These are phyloP conservation scores for Pythium insidiosum DNA, from an alignment of 352 stramenopile species.

Conservation along the genomic window DNA sequence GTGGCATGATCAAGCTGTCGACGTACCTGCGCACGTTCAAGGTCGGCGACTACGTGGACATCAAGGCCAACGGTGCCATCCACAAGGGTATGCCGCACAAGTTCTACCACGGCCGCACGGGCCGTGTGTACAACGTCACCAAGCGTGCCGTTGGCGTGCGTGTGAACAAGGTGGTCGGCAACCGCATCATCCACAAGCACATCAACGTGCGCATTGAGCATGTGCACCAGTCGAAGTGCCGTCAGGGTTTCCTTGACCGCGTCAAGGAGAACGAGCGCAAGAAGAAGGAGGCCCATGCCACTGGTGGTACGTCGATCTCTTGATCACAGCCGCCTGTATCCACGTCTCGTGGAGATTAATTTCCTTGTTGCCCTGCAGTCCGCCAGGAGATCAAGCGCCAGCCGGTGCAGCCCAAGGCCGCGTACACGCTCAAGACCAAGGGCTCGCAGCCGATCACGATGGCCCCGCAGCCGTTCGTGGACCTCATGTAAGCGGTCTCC, in stretches of 20 bases:
- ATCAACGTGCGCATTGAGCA: conserved; percentile 99
- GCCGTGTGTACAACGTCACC: conserved; percentile 99
- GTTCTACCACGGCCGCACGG: conserved; percentile 99
- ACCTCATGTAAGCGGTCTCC: conserved; percentile 92
- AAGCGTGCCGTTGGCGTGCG: conserved; percentile 97
- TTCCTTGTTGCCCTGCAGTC: conserved; percentile 16
- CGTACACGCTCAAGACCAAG: conserved; percentile 92
- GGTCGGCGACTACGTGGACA: conserved; percentile 99
- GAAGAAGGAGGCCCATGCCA: conserved; percentile 94
- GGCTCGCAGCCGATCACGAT: conserved; percentile 92
- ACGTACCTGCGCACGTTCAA: conserved; percentile 98
- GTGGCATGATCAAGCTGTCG: conserved; percentile 94
- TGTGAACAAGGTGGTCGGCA: conserved; percentile 98
- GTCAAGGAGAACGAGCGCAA: conserved; percentile 98
- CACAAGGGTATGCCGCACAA: conserved; percentile 99
- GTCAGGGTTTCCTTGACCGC: conserved; percentile 96
- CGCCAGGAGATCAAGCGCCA: conserved; percentile 93
- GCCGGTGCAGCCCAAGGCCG: conserved; percentile 91
- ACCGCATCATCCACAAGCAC: conserved; percentile 99
- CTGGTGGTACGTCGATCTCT: conserved; percentile 42
- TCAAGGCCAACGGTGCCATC: conserved; percentile 98
- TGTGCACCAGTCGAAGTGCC: conserved; percentile 97
- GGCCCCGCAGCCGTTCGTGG: conserved; percentile 96
- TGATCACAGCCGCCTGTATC: not conserved
- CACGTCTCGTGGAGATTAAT: not conserved